Conservation (phyloP, 495 filamentous ascomycete genomes). For the Cercophora samala region DNA sequence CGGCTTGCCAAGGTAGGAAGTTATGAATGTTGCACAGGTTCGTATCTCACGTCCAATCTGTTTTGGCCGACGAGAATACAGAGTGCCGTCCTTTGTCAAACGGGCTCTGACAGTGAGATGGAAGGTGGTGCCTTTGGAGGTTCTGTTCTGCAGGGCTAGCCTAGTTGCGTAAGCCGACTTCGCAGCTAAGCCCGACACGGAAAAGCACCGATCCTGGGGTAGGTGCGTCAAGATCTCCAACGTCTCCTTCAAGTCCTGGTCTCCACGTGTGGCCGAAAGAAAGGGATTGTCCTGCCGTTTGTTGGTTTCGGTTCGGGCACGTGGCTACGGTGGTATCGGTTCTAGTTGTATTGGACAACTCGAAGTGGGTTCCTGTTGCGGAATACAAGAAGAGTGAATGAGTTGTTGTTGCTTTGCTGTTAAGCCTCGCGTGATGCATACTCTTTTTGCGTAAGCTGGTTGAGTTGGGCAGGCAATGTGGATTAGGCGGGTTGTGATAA, state of each 20-base stretch:
- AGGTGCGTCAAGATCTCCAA: slow-evolving; percentile 15
- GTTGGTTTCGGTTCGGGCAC: background rate
- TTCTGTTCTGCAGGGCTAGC: slow-evolving; percentile 5
- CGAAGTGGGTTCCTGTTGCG: background rate
- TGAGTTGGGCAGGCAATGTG: background rate
- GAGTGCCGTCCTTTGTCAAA: background rate
- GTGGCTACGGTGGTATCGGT: background rate
- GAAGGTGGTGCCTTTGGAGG: background rate
- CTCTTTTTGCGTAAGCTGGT: background rate
- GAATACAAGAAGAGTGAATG: background rate
- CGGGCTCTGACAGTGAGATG: background rate
- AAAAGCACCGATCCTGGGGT: slow-evolving; percentile 9
- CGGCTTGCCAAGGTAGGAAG: background rate
- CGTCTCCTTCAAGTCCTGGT: background rate
- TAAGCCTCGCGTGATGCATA: background rate
- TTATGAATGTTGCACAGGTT: too few relatives aligned
- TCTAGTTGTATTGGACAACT: background rate
- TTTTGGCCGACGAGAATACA: background rate
- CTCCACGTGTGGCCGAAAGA: background rate
- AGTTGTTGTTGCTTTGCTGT: background rate
- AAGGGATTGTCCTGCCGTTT: background rate
- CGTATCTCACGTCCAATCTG: background rate
- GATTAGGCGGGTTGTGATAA: too few relatives aligned
- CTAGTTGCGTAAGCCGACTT: slow-evolving; percentile 2
- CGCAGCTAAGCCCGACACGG: background rate